phyloP scores from a whole-genome alignment of 306 rosid species.

The Fragaria nilgerrensis region DNA sequence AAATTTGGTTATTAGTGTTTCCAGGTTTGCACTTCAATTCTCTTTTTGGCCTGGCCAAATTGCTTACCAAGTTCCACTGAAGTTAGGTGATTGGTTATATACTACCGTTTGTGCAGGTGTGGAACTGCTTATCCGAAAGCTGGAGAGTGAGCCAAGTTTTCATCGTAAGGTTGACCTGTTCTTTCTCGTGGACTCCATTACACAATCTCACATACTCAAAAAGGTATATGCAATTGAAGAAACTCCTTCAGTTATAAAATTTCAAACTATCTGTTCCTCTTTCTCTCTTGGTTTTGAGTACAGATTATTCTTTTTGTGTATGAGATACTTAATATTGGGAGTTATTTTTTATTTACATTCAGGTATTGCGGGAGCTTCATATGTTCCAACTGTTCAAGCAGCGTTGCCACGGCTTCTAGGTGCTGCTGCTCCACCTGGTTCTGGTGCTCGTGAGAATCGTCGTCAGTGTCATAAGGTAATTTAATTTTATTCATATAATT shows the following conservation, averaged over 20 bases:
- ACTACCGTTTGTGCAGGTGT: slow-evolving; percentile 63
- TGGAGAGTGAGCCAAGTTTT: slow-evolving; percentile 84
- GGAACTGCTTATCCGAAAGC: slow-evolving; percentile 90
- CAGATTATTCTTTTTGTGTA: background rate
- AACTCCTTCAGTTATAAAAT: background rate
- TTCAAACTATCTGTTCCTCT: background rate
- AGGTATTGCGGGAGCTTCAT: slow-evolving; percentile 98
- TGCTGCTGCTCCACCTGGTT: slow-evolving; percentile 96
- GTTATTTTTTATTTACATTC: slow-evolving; percentile 16
- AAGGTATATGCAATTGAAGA: slow-evolving; percentile 44
- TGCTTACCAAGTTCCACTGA: background rate
- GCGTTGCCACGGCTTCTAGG: slow-evolving; percentile 97
- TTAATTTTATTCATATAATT: slow-evolving; percentile 7
- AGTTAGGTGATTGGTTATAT: background rate
- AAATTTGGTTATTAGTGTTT: background rate
- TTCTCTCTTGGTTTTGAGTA: background rate
- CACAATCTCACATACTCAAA: slow-evolving; percentile 94
- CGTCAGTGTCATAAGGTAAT: slow-evolving; percentile 96
- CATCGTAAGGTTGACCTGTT: slow-evolving; percentile 96
- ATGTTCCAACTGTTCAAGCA: slow-evolving; percentile 90
- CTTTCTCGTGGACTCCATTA: slow-evolving; percentile 97
- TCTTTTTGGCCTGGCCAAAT: background rate
- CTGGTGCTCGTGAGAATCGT: slow-evolving; percentile 93
- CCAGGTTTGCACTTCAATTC: background rate
- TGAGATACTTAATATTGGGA: background rate